Base-by-base conservation (phyloP, 352 stramenopile genomes). In the Globisporangium emineosum region DNA sequence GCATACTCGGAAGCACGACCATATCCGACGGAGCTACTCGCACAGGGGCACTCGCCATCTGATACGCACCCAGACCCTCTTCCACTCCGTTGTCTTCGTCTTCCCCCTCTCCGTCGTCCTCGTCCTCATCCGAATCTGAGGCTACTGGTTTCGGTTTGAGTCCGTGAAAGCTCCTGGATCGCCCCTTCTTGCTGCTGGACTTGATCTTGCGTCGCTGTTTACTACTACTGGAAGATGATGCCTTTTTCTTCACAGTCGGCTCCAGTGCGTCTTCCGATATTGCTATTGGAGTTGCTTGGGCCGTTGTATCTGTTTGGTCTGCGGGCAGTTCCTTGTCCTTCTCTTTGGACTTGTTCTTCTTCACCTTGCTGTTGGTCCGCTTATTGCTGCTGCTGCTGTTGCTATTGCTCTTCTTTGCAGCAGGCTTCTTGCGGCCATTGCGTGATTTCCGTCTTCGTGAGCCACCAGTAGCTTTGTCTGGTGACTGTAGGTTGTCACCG, bases 1-100 rank as follows among this genome's bases (percentile, higher is more conserved):
- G 59, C 59, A 70, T 58, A 29, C 30, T 60, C 19, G 64, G 64
- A 0, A 70, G 58, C 52, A 70, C 64, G 5, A 70, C 37, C 3
- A 13, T n/a, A 7, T 57, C 61, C 23, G 7, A 30, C 10, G 43
- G 30, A 1, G 8, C 6, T 19, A 57, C 29, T 17, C 42, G 57
- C 17, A 42, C 57, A 42, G 25, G 13, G 25, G 35, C 25, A 25
- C 49, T 23, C 40, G 40, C 40, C 17, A 47, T 23, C 40, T 47
- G 40, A 23, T 47, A 23, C 17, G 40, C 40, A 15, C 12, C 4
- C 10, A 17, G 9, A 42, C 17, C 1, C 35, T 45, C 40, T 45
- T 45, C 40, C 17, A 59, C 15, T 6, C 17, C 7, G 0, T n/a
- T 17, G 4, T 60, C 32, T 2, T 55, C 45, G 7, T 40, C 29